Evolutionary conservation across 1,139 yeast genomes (phyloP).

Genomic region (Pneumocystis oryctolagi): DNA sequence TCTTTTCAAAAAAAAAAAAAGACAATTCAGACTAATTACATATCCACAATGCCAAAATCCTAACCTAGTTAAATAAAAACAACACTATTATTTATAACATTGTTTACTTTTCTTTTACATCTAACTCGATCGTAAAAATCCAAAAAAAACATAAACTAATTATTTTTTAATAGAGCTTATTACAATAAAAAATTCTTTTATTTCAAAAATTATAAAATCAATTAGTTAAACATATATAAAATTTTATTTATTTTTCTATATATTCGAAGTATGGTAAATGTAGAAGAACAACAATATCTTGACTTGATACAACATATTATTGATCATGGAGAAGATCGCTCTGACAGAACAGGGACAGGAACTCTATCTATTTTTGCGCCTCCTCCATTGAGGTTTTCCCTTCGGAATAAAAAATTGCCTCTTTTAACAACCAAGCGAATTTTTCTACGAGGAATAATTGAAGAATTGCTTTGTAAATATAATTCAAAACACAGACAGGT

Average conservation of each 20-base stretch:
- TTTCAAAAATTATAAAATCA: neutral
- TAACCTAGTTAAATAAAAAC: neutral
- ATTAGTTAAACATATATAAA: neutral
- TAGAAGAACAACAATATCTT: slow-evolving; percentile 71
- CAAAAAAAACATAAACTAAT: neutral
- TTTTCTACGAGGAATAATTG: slow-evolving; percentile 69
- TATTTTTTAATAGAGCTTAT: neutral
- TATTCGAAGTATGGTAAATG: slow-evolving; percentile 19
- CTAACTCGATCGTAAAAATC: neutral
- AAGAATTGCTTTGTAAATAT: neutral
- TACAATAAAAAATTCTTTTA: neutral
- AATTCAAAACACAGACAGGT: slow-evolving; percentile 35
- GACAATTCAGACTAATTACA: neutral
- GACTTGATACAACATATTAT: slow-evolving; percentile 68
- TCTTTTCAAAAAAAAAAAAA: neutral
- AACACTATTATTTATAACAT: neutral
- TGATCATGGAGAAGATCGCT: slow-evolving; percentile 71
- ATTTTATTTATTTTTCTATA: neutral
- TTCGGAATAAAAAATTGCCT: slow-evolving; percentile 63
- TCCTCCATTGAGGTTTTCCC: slow-evolving; percentile 75
- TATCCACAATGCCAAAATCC: neutral
- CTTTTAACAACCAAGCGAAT: slow-evolving; percentile 84
- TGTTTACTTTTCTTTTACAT: neutral
- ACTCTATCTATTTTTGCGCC: slow-evolving; percentile 85
- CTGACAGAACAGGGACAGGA: slow-evolving; percentile 96